Evolutionary conservation across 805 yeast genomes (phyloP), one percentile per base, ranked within the genome.

Genomic region (Schwanniomyces pseudopolymorphus): DNA sequence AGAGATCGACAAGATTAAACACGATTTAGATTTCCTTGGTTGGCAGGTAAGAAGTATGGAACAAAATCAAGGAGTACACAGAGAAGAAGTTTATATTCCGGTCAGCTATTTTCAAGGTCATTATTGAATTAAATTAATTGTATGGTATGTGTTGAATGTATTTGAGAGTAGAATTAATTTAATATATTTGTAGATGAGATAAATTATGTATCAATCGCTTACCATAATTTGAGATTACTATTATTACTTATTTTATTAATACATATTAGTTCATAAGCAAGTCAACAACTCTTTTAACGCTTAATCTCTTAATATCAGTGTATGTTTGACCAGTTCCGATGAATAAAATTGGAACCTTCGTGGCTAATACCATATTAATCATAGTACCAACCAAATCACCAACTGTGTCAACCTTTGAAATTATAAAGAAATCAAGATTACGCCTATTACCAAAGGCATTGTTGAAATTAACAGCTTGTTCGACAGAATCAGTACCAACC

Each of bases 251-350:
- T n/a, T 10, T n/a, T 4, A 17, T 16, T 33, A 33, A 33, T 33
- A 7, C 19, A 11, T 19, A n/a, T 45, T 63, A 86, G 26, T 82
- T 74, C 84, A 89, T 83, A 54, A 92, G 73, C 75, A 86, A 82
- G 50, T 84, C 83, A 16, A 94, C 98, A 0, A 96, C 96, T 86
- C 96, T 85, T 48, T 85, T 89, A 8, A 92, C 96, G 60, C 92
- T 87, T 55, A 92, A 71, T 10, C 96, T 85, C 65, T 96, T 81
- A 50, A 92, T 74, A 66, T 92, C 99, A 0, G 98, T 92, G 59
- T 92, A 92, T 2, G 96, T 92, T 71, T 92, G 99, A 10, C 99
- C 99, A 2, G 91, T 89, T 28, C 99, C 99, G 44, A 92, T 94
- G 66, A 94, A 94, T 53, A 92, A 74, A 31, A 92, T 94, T 0